Evolutionary conservation across 2,329 filamentous ascomycete species (phyloP).

Genomic region (Tolypocladium endophyticum): DNA sequence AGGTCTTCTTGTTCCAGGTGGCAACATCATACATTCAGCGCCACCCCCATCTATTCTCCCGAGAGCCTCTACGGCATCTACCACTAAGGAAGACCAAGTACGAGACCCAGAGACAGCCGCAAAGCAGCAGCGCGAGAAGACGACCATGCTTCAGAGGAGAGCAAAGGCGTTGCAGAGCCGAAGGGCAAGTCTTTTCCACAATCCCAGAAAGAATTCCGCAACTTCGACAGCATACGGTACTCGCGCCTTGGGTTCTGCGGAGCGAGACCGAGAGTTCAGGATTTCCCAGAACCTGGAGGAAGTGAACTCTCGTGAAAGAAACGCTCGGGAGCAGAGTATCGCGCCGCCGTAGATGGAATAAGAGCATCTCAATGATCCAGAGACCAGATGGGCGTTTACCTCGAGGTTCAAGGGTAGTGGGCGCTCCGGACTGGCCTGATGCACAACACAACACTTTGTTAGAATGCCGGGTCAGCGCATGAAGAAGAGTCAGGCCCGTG

Average conservation of each 20-base stretch:
- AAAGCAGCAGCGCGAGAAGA: background rate
- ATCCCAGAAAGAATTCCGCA: background rate
- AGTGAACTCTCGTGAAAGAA: background rate
- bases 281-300: slow-evolving; percentile 3
- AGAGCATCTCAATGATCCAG: background rate
- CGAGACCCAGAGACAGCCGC: background rate
- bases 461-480: too few relatives aligned
- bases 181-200: background rate
- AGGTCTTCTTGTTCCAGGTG: slow-evolving; percentile 3
- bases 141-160: background rate
- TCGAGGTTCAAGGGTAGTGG: background rate
- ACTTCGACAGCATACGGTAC: slow-evolving; percentile 2
- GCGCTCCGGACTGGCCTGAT: background rate
- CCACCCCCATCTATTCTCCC: background rate
- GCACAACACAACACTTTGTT: too few relatives aligned
- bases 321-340: background rate
- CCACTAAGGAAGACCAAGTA: background rate
- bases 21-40: background rate
- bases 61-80: background rate
- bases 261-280: background rate
- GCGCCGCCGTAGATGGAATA: background rate
- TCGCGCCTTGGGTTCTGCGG: slow-evolving; percentile 1
- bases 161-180: background rate
- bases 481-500: too few relatives aligned
- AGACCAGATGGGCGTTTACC: background rate